Evolutionary conservation across 1,139 yeast genomes (phyloP), one percentile per base, ranked within the genome.

Genomic region (Candida frijolesensis): DNA sequence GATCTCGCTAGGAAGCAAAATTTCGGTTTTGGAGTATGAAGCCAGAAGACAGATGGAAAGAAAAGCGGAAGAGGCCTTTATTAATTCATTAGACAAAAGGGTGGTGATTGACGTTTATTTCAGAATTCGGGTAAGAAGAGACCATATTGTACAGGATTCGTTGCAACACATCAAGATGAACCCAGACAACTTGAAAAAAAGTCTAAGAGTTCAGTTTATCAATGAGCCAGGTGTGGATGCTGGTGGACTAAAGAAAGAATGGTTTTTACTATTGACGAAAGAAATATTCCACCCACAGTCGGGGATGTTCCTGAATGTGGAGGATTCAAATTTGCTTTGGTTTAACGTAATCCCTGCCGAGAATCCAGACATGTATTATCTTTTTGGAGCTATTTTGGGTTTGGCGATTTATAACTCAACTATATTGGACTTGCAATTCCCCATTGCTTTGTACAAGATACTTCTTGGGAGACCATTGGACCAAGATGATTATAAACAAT

Each of bases 181-280:
- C 59, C 82, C 79, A 43, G 67, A 68, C 11, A 90, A 89, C 59
- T 72, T 92, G 54, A 85, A 87, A 61, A 92, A 91, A 63, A 80
- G 90, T 2, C 68, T 92, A 29, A 77, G 83, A 55, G 87, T 94
- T 11, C 92, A 88, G 59, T 94, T 94, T 65, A 67, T 86, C 3
- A 85, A 85, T 49, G 98, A 94, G 61, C 95, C 94, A 0, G 98
- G 98, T 0, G 79, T 92, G 19, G 99, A 94, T 71, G 97, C 91
- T 0, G 99, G 98, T 1, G 99, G 99, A 0, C 74, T 92, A 53
- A 82, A 85, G 57, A 92, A 91, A 63, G 98, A 94, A 62, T 94
- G 98, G 98, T 92, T 94, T 65, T 72, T 84, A 46, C 66, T 91
- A 32, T 70, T 94, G 41, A 84, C 89, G 1, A 80, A 82, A 52